Evolutionary conservation across 768 basidiomycete species (phyloP), one percentile per base, ranked within the genome.

Genomic region (Lactarius psammicola): DNA sequence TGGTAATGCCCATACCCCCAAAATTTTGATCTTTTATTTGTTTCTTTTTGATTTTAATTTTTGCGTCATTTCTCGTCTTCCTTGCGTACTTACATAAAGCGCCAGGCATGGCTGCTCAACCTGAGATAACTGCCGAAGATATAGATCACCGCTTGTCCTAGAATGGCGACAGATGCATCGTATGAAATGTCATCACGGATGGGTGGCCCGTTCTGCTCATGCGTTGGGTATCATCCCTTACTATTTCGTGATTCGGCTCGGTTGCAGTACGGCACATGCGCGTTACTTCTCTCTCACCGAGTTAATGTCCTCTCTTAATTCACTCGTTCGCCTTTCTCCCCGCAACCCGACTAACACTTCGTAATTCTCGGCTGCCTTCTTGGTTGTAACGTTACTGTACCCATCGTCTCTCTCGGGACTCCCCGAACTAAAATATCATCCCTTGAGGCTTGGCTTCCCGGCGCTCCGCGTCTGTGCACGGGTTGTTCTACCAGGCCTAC

Each of bases 131-230:
- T 63, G 51, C 57, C 57, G 66, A 67, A 46, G 61, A 67, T 67
- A 67, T 67, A 59, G 66, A 67, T 67, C 66, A 59, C 42, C 66
- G 61, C 66, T 34, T 66, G 15, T 61, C 65, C 61, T 42, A 49
- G 59, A 53, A 62, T 42, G 49, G 65, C 60, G 49, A 62, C 49
- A 36, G 36, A 58, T 28, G 34, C 2, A 26, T 51, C 60, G 17
- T 57, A 62, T 66, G 49, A 66, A 62, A 40, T 62, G 60, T 58
- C 61, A 66, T 66, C 65, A 56, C 65, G 65, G 65, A 55, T 26
- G 44, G 20, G 55, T 60, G 65, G 65, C 65, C 65, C 65, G 65
- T n/a, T n/a, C 36, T 28, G 4, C 28, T 40, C 42, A 59, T 56
- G 26, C 64, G 17, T 57, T 34, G 34, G 31, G 66, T 56, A 63